These are phyloP conservation scores for Lactuca saligna DNA, from an alignment of 129 eudicot genomes.

Conservation along the genomic window DNA sequence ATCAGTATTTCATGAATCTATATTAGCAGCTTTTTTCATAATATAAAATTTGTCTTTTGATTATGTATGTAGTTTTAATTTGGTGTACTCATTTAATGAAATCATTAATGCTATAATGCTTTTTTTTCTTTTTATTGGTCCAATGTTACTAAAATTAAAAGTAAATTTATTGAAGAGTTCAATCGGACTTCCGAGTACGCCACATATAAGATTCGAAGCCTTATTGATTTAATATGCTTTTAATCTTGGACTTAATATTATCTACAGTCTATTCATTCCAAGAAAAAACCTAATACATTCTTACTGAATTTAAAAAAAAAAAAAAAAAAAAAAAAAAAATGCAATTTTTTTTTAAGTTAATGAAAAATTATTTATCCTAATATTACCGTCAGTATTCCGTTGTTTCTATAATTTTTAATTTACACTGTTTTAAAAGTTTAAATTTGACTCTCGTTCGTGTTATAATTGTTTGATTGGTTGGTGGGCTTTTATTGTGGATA, in stretches of 20 bases:
- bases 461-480: not conserved
- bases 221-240: not conserved
- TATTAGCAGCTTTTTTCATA: not conserved
- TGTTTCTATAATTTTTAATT: not conserved
- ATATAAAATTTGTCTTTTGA: not conserved
- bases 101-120: not conserved
- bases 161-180: not conserved
- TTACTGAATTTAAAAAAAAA: no score
- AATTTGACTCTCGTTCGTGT: not conserved
- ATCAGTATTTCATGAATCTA: not conserved
- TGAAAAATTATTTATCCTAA: no score
- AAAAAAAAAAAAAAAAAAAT: no score
- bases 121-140: not conserved
- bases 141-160: not conserved
- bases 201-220: not conserved
- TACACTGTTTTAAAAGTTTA: no score
- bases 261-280: not conserved
- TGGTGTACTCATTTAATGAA: not conserved
- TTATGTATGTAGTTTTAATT: not conserved
- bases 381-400: no score
- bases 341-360: not conserved
- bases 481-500: slow-evolving; percentile 27
- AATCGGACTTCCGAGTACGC: not conserved
- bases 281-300: not conserved
- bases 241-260: no score